Base-by-base conservation (phyloP, 1,284 basidiomycete genomes). In the Puccinia triticina region DNA sequence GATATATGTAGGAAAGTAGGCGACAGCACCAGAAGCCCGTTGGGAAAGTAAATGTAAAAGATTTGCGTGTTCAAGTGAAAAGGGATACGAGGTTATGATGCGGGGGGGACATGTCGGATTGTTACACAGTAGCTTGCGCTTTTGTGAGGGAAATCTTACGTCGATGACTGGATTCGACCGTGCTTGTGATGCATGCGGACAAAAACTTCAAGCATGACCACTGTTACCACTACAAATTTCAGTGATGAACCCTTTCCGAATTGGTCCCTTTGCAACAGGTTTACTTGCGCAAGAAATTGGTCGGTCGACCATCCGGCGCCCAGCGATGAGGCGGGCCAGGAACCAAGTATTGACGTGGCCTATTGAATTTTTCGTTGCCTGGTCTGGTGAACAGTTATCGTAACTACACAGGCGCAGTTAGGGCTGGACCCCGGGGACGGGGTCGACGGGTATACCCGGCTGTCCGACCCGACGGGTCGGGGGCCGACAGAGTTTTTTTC, bases 231-330 rank as follows among this genome's bases (percentile, higher is more conserved):
- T 40, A 66, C 34, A 66, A 18, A 37, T 29, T 14, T 40, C n/a
- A 16, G 29, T 16, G 29, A 61, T 34, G 59, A 61, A 66, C 61
- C 61, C 61, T 40, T 66, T 66, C 34, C 61, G n/a, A 34, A 66
- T 4, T 21, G 34, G 61, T 66, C 61, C 32, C 61, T 66, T 18
- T 21, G 34, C 61, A 23, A 66, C 61, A 21, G 34, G 32, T 26
- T 34, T 3, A 34, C 26, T 11, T 23, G 34, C 61, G 32, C 32
- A n/a, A 66, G 61, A 40, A 66, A 66, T 21, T 0, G 37, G 16
- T 66, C 34, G 12, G 34, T 37, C 23, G 23, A 66, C 29, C 40
- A 43, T 4, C 4, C 40, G 12, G 40, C 40, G 40, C 40, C 40
- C 40, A 7, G 40, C 40, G 40, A 43, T 43, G 40, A 5, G n/a